phyloP scores from a whole-genome alignment of 108 stramenopile species.

The Nitzschia sp. region DNA sequence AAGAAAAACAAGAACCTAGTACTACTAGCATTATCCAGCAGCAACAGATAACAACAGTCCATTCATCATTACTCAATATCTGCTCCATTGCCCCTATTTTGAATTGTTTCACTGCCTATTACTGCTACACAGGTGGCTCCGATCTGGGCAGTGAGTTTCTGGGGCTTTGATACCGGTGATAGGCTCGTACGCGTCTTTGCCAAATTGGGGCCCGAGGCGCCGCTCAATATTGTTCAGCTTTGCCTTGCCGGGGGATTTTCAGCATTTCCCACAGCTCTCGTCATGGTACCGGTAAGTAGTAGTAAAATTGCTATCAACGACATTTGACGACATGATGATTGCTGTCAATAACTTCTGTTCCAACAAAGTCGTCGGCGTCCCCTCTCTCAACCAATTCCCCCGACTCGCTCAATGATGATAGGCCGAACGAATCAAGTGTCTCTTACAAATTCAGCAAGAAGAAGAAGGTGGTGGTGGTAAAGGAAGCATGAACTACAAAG shows the following conservation, averaged over 20 bases:
- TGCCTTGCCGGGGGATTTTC: background rate
- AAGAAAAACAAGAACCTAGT: background rate
- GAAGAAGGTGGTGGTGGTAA: background rate
- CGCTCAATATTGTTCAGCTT: background rate
- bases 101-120: no score
- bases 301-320: no score
- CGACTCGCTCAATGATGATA: background rate
- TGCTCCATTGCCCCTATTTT: no score
- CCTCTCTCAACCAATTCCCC: background rate
- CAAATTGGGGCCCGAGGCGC: background rate
- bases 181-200: background rate
- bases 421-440: background rate
- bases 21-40: no score
- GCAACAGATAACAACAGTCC: no score
- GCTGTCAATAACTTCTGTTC: no score
- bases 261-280: background rate
- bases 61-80: no score
- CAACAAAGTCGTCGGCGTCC: background rate
- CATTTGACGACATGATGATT: no score
- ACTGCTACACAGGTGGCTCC: background rate
- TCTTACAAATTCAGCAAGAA: background rate
- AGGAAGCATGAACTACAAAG: background rate
- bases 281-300: background rate
- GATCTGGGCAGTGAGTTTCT: background rate
- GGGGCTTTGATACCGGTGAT: background rate